Evolutionary conservation across 1,284 basidiomycete species (phyloP), one percentile per base, ranked within the genome.

Genomic region (Phellinidium pouzarii): DNA sequence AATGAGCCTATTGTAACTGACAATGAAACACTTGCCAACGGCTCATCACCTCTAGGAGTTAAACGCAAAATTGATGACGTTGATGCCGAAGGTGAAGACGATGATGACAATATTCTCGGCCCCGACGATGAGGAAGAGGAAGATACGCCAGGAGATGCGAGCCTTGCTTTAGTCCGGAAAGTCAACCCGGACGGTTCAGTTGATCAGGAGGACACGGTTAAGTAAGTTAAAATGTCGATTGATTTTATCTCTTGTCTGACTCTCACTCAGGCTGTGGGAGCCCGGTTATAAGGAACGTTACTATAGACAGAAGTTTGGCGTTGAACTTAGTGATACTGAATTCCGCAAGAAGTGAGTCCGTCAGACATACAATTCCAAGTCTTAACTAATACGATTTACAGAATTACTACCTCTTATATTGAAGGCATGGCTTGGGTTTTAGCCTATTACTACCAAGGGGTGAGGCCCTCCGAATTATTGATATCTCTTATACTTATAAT

Each of bases 401-500:
- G 93, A 56, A 66, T 99, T 52, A 88, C 91, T 3, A 81, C 79
- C 58, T 70, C 73, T 34, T 99, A 99, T 67, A 78, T 98, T 54
- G 94, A 99, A 71, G 96, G 96, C 40, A 76, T 99, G 48, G 85
- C 84, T 54, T 99, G 96, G 96, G 96, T 99, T 0, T 71, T 99
- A 48, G 86, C 89, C 55, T 99, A 99, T 71, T 99, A 99, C 66
- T 99, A 98, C 69, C 95, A 98, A 78, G 96, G 96, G 59, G 92
- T 91, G 64, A 54, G 83, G 75, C 29, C 38, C 54, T 50, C 44
- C 46, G 11, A 45, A 56, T 43, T 19, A 23, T 19, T 27, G 7
- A 31, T 4, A 46, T 14, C 44, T 44, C 22, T 29, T 52, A 62
- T 42, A 59, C 29, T 34, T 26, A 23, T 56, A 27, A 29, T 26